These are phyloP conservation scores for Claviceps purpurea DNA, from an alignment of 2,329 filamentous ascomycete species.

Conservation along the genomic window DNA sequence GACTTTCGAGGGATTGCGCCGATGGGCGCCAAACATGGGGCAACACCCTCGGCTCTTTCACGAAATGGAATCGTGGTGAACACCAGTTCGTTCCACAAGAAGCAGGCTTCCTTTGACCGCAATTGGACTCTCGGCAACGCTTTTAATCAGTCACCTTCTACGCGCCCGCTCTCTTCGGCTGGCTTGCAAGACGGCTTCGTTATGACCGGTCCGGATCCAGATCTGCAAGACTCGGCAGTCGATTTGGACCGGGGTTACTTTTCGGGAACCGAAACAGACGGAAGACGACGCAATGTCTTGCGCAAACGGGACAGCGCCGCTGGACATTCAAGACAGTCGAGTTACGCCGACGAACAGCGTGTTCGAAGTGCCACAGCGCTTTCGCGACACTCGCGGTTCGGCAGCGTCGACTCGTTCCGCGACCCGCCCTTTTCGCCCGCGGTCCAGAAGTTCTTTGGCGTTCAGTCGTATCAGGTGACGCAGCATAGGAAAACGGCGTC, in stretches of 20 bases:
- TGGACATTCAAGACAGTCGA: conserved; percentile 56
- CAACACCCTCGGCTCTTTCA: conserved; percentile 25
- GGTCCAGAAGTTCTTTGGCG: conserved; percentile 57
- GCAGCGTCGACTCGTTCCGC: conserved; percentile 62
- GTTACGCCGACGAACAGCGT: conserved; percentile 62
- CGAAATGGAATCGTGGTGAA: conserved; percentile 30
- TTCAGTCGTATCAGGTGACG: conserved; percentile 17
- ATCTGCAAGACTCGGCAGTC: conserved; percentile 32
- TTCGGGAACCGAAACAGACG: conserved; percentile 74
- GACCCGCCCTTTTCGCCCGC: conserved; percentile 49
- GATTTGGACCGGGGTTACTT: conserved; percentile 87
- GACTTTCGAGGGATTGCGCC: conserved; percentile 42
- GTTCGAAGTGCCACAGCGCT: conserved; percentile 51
- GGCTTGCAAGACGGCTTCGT: conserved; percentile 32
- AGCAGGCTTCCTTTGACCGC: conserved; percentile 55
- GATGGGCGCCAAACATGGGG: conserved; percentile 10
- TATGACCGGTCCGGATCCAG: conserved; percentile 21
- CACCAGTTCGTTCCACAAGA: conserved; percentile 37
- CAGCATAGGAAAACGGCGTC: conserved; percentile 49
- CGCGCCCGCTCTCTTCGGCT: conserved; percentile 38
- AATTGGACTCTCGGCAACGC: conserved; percentile 54
- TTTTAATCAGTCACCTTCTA: conserved; percentile 21
- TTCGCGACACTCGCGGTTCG: conserved; percentile 63
- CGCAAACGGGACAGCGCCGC: conserved; percentile 56
- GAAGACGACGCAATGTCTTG: conserved; percentile 61